A percentile compares a stretch with the other conserved stretches of the same genome.
Conservation (phyloP, 2,329 filamentous ascomycete species). For the Coniella lustricola region DNA sequence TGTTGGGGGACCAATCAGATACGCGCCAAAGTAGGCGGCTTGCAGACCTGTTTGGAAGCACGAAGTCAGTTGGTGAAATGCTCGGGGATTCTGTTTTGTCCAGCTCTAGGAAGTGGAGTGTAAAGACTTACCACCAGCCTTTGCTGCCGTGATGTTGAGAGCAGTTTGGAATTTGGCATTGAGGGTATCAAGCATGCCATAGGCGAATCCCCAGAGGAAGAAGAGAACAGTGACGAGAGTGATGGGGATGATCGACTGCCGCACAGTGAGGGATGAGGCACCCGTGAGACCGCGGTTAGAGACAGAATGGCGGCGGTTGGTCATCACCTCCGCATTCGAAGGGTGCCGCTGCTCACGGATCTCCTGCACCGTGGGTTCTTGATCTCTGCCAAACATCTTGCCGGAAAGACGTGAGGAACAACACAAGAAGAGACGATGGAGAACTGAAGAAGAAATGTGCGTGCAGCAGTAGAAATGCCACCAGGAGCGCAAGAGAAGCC, state of each 20-base stretch:
- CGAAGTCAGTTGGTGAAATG: neutral
- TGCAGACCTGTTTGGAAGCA: constrained; percentile 13
- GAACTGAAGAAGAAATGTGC: neutral
- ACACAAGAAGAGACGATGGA: neutral
- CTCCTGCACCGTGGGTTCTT: constrained; percentile 18
- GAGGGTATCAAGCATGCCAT: constrained; percentile 38
- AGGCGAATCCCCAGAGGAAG: constrained; percentile 44
- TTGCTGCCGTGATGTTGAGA: constrained; percentile 17
- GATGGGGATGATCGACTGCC: constrained; percentile 25
- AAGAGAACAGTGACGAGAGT: constrained; percentile 40
- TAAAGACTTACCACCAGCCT: constrained; percentile 14
- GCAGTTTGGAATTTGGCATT: constrained; percentile 22
- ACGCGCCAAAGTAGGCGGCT: constrained; percentile 28
- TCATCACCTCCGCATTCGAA: constrained; percentile 18
- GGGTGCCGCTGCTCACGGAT: constrained; percentile 18
- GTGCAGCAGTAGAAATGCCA: constrained; percentile 1
- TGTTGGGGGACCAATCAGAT: constrained; percentile 61
- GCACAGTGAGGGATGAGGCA: constrained; percentile 18
- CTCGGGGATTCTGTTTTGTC: neutral
- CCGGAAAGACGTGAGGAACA: neutral
- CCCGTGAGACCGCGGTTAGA: constrained; percentile 20
- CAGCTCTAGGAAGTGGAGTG: neutral
- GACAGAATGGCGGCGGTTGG: constrained; percentile 16
- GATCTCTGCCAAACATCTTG: constrained; percentile 20
- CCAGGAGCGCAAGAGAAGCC: too few species aligned